Evolutionary conservation across 345 rosid species (phyloP).

Genomic region (Pugionium cornutum): DNA sequence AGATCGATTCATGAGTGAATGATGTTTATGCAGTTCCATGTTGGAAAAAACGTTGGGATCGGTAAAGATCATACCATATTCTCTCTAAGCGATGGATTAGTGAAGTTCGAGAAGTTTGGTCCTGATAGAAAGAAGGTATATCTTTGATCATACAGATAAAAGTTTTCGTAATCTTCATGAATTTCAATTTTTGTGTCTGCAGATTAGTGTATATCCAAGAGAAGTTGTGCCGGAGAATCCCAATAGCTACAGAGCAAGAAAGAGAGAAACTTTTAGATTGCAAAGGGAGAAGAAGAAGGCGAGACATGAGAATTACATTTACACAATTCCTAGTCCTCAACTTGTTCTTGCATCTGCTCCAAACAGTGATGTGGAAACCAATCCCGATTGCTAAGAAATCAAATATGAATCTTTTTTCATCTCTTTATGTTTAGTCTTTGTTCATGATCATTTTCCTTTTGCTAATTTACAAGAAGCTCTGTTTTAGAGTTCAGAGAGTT

Average conservation of each 20-base stretch:
- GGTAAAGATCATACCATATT: conserved; percentile 89
- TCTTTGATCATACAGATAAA: not conserved
- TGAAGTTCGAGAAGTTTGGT: conserved; percentile 91
- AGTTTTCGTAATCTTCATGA: not conserved
- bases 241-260: conserved; percentile 80
- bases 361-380: conserved; percentile 36
- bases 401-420: conserved; percentile 21
- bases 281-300: conserved; percentile 81
- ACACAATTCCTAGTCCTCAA: conserved; percentile 49
- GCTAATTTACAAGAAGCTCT: too few relatives aligned
- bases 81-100: conserved; percentile 86
- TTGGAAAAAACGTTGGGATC: conserved; percentile 90
- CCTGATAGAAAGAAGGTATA: conserved; percentile 78
- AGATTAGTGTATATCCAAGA: conserved; percentile 83
- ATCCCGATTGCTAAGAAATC: conserved; percentile 44
- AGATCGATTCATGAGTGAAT: not conserved
- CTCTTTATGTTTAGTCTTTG: conserved; percentile 23
- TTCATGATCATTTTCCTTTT: not conserved
- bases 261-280: conserved; percentile 75
- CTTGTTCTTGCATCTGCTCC: conserved; percentile 68
- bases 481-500: too few relatives aligned
- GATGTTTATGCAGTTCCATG: conserved; percentile 64
- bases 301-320: conserved; percentile 56
- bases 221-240: conserved; percentile 85
- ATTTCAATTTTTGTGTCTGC: conserved; percentile 3